Base-by-base conservation (phyloP, 192 early-diverging fungal genomes). In the Backusella morwellensis region DNA sequence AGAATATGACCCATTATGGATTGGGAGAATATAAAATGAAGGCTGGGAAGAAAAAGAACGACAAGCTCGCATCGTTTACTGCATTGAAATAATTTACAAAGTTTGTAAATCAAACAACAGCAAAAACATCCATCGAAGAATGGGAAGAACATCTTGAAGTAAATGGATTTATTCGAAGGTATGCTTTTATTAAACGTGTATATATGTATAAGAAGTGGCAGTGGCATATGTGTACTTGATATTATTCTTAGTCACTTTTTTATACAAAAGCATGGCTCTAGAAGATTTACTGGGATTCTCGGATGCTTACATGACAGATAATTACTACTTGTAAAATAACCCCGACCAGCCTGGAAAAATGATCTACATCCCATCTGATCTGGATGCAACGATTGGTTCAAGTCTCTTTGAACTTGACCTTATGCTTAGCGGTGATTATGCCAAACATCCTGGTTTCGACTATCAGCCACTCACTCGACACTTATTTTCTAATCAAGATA, bases 331-430 rank as follows among this genome's bases (percentile, higher is more conserved):
- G 0, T 66, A 66, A 1, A 23, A 6, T 6, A 38, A 66, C 21
- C 73, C 56, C 19, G 5, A 36, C 1, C 9, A 38, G 7, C 38
- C 38, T 38, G 34, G 12, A 2, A 35, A 56, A 41, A 38, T 63
- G 11, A 74, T 34, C 11, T 74, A 66, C n/a, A 66, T 74, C 0
- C 35, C 73, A 4, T 42, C 73, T 1, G 73, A 74, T 74, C 23
- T 66, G 3, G 73, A 74, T 41, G 29, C 56, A 12, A 66, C 36
- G 5, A 26, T 74, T 19, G 73, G 73, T 12, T 14, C 3, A 4
- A 19, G 12, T 5, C 8, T 59, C 2, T 63, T 41, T n/a, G 23
- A 41, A 0, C 9, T 66, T 21, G 7, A 11, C 19, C 26, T 63
- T 19, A 66, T 74, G 56, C 11, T 41, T 6, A 35, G 54, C 6